Evolutionary conservation across 306 rosid species (phyloP), one percentile per base, ranked within the genome.

Genomic region (Fragaria vesca): DNA sequence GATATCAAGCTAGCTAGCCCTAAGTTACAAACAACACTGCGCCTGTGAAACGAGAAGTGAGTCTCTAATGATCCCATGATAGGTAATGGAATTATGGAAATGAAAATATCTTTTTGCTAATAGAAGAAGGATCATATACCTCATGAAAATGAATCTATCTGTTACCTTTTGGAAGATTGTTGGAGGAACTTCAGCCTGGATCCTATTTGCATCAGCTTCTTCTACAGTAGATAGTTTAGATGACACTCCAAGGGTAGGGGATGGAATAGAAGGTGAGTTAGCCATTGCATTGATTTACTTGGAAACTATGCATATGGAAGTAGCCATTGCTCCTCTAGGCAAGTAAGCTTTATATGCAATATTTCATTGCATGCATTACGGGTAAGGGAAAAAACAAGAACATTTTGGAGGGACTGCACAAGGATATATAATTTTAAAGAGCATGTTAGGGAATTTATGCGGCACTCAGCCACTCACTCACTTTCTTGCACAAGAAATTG

Each of bases 201-300:
- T 38, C 16, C 30, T 63, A n/a, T 40, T 54, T 12, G 63, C 52
- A 34, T 78, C 60, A 65, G 70, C 74, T 82, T 70, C 89, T 77
- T 73, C 80, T 55, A 38, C 47, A 3, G 28, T 0, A 43, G 73
- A 73, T n/a, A 73, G 77, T 55, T 74, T 77, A 57, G 55, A 16
- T 30, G 81, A 34, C 21, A 75, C 72, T 26, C 66, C 87, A 76
- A 81, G 69, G 72, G 66, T 82, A 32, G 71, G 79, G 48, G 78
- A 62, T 38, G 81, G 50, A 75, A 60, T 78, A 67, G 88, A 76
- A 32, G 68, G 66, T 74, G 90, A 86, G 81, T 78, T 71, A 81
- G 82, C 71, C 87, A 81, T 81, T 73, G 43, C 77, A 46, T 12
- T 30, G 3, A 30, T 2, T 72, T 46, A 57, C 66, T 76, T 17